phyloP scores from a whole-genome alignment of 1,284 basidiomycete genomes.

The Boletus sp. region DNA sequence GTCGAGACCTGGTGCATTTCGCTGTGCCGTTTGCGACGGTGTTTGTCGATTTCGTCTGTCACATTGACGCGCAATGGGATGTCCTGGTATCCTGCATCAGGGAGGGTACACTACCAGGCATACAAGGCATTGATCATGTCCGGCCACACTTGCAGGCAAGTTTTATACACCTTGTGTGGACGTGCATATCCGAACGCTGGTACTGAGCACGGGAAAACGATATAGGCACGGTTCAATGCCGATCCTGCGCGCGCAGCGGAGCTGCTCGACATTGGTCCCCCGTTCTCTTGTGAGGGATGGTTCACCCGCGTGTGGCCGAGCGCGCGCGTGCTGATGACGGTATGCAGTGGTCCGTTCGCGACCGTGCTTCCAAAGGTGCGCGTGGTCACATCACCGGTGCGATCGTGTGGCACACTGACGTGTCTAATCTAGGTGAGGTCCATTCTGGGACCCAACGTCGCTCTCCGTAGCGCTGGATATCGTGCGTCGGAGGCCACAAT shows the following conservation, averaged over 20 bases:
- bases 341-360: conserved; percentile 15
- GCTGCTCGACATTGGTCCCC: conserved; percentile 11
- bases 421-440: conserved; percentile 7
- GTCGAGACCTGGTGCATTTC: conserved; percentile 8
- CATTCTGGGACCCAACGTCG: conserved; percentile 14
- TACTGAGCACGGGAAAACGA: background rate
- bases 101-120: conserved; percentile 18
- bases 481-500: conserved; percentile 9
- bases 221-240: conserved; percentile 3
- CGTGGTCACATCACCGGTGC: background rate
- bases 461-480: conserved; percentile 9
- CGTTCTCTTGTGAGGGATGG: conserved; percentile 15
- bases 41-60: conserved; percentile 16
- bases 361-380: conserved; percentile 11
- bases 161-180: too few relatives aligned
- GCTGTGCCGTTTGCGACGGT: conserved; percentile 4
- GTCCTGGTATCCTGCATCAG: conserved; percentile 14
- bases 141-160: conserved; percentile 15
- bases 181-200: too few relatives aligned
- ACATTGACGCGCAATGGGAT: conserved; percentile 22
- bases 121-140: conserved; percentile 15
- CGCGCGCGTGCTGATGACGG: background rate
- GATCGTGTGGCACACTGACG: background rate
- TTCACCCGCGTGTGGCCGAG: conserved; percentile 10
- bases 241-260: conserved; percentile 16